These are phyloP conservation scores for Dendryphion nanum DNA, from an alignment of 2,329 filamentous ascomycete species.

Conservation along the genomic window DNA sequence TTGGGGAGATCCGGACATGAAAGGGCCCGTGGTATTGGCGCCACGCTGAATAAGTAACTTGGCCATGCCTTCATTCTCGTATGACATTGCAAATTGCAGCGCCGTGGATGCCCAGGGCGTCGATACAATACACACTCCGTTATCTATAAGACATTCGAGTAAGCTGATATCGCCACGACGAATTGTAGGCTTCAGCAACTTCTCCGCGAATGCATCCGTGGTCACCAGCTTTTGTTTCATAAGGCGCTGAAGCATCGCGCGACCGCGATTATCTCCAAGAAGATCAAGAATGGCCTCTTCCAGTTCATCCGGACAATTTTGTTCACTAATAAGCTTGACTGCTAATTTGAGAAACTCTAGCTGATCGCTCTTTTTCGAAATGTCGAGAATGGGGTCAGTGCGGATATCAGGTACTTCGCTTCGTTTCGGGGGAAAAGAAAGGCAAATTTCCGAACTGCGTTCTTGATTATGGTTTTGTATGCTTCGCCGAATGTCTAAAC, in stretches of 20 bases:
- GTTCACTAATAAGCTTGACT: no score
- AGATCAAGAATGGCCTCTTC: no score
- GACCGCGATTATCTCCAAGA: no score
- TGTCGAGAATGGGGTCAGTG: neutral
- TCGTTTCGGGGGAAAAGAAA: neutral
- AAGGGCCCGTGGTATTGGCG: no score
- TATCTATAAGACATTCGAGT: neutral
- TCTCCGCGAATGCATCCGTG: neutral
- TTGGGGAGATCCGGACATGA: no score
- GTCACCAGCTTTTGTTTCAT: neutral
- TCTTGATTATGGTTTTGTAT: neutral
- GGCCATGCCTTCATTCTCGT: no score
- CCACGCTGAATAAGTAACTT: no score
- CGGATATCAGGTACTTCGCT: neutral
- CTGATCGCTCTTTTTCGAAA: neutral
- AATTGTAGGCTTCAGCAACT: neutral
- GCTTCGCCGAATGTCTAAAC: neutral
- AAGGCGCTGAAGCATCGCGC: neutral
- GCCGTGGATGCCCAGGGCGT: no score
- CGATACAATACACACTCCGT: no score
- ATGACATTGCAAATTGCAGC: no score
- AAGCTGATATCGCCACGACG: neutral
- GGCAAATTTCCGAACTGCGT: no score
- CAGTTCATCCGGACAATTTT: no score
- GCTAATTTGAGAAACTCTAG: slow-evolving; percentile 1